Base-by-base conservation (phyloP, 2,329 filamentous ascomycete genomes). In the Pseudogymnoascus sp. region DNA sequence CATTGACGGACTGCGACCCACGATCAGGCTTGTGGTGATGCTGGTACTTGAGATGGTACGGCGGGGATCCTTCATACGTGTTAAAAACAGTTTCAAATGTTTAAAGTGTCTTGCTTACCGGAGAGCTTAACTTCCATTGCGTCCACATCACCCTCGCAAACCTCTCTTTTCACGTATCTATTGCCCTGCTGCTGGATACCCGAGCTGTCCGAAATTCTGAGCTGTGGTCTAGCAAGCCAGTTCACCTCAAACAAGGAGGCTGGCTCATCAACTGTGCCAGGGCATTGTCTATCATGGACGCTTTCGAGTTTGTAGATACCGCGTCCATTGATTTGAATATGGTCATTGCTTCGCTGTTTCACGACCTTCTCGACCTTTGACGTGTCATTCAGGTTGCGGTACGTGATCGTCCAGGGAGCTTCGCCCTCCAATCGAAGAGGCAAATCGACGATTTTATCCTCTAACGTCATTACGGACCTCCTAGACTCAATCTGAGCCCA, bases 111-210 rank as follows among this genome's bases (percentile, higher is more conserved):
- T 53, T 53, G 71, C 80, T 75, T 82, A 83, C 91, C 93, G 71
- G 83, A 83, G 64, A 99, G 81, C 43, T 82, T 81, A 60, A 99
- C 78, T 69, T 97, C 91, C 61, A 97, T 86, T 3, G 86, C 85
- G 72, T 97, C 93, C 69, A 96, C 89, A 64, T 97, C 93, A 30
- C 93, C 93, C 76, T 99, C 92, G 70, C 94, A 99, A 30, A 99
- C 87, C 63, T 92, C 87, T 41, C 86, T 82, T 74, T 95, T 95
- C 67, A 86, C 72, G 70, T 87, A 89, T 35, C 80, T 79, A 28
- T 78, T 77, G 7, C 76, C 77, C 14, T 78, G 77, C 36, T 80
- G 74, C 9, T 77, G 77, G 53, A 90, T 79, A 53, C 85, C 82
- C 3, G 84, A 78, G n/a, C 83, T 83, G 63, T 88, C 82, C 5